Conservation (phyloP, 2,329 filamentous ascomycete genomes). For the Fusarium caatingaense region DNA sequence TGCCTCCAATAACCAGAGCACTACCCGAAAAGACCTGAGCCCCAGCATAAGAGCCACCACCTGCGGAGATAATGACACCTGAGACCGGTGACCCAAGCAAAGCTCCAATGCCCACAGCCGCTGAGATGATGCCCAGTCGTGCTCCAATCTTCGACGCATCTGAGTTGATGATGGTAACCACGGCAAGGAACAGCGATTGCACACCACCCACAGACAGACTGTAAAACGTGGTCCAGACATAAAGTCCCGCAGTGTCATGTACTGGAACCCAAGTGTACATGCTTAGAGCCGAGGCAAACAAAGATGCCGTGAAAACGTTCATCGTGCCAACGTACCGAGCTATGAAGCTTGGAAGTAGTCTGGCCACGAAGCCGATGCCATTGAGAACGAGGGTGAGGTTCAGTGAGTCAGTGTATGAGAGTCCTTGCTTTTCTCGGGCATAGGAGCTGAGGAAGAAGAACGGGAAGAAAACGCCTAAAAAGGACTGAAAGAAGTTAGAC, state of each 20-base stretch:
- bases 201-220: background rate
- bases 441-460: background rate
- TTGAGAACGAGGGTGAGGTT: background rate
- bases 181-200: background rate
- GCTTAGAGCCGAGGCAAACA: background rate
- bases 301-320: background rate
- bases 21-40: background rate
- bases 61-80: background rate
- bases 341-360: background rate
- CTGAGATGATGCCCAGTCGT: constrained; percentile 5
- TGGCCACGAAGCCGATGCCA: background rate
- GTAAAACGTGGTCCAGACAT: background rate
- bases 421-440: background rate
- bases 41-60: background rate
- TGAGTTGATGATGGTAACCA: background rate
- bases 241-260: background rate
- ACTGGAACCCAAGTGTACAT: background rate
- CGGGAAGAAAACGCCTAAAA: background rate
- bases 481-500: fast-evolving
- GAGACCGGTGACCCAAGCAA: background rate
- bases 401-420: background rate
- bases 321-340: background rate
- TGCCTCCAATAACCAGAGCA: background rate
- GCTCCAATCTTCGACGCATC: background rate
- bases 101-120: background rate